Evolutionary conservation across 306 rosid genomes (phyloP).

Genomic region (Cicer pinnatifidum): DNA sequence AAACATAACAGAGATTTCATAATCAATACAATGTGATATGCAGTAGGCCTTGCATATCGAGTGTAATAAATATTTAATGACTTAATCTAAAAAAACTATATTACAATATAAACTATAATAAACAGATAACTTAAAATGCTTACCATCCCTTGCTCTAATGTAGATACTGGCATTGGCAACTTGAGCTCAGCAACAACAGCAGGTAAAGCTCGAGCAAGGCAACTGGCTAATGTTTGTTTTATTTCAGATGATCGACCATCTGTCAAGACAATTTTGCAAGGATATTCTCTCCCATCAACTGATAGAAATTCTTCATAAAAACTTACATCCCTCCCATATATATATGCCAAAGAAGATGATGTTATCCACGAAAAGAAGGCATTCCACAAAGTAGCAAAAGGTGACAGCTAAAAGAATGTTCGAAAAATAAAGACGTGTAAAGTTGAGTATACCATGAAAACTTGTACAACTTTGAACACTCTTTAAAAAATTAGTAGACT

Average conservation of each 20-base stretch:
- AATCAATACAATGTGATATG: constrained; percentile 1
- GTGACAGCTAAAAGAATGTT: constrained; percentile 67
- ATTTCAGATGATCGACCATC: constrained; percentile 94
- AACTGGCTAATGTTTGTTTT: constrained; percentile 77
- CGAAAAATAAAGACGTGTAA: constrained; percentile 14
- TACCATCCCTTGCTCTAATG: constrained; percentile 92
- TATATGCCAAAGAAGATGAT: constrained; percentile 79
- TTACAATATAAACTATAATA: constrained; percentile 27
- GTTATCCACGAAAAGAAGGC: constrained; percentile 80
- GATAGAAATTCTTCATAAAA: constrained; percentile 72
- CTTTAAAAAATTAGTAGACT: constrained; percentile 36
- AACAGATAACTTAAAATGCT: constrained; percentile 38
- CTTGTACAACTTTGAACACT: constrained; percentile 19
- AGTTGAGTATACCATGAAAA: constrained; percentile 23
- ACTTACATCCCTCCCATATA: constrained; percentile 87
- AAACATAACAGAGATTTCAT: constrained; percentile 18
- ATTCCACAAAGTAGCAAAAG: constrained; percentile 88
- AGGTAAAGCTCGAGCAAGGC: constrained; percentile 87
- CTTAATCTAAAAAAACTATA: constrained; percentile 19
- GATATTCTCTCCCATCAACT: constrained; percentile 75
- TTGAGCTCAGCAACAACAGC: constrained; percentile 71
- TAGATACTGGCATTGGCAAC: constrained; percentile 75
- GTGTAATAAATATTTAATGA: constrained; percentile 28
- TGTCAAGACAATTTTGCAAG: constrained; percentile 62
- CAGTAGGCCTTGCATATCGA: neutral